Evolutionary conservation across 2,329 filamentous ascomycete species (phyloP).

Genomic region (Colletotrichum cuscutae): DNA sequence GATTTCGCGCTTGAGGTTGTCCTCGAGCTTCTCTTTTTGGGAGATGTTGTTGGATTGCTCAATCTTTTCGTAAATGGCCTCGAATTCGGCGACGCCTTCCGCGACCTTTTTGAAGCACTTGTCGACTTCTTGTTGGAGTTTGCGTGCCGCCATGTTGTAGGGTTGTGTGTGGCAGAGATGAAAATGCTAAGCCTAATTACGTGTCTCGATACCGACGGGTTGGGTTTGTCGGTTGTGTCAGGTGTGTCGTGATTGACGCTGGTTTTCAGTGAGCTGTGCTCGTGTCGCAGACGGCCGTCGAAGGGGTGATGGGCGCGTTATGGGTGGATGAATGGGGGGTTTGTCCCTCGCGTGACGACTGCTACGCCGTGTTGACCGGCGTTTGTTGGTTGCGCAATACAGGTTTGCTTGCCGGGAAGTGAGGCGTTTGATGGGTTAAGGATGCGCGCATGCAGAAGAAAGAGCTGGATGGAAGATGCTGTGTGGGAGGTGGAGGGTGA

Average conservation of each 20-base stretch:
- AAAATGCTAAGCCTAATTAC: neutral
- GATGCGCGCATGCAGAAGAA: slow-evolving; percentile 32
- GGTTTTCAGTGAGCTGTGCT: slow-evolving; percentile 17
- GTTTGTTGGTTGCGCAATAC: slow-evolving; percentile 25
- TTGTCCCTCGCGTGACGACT: slow-evolving; percentile 21
- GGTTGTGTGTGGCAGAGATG: slow-evolving; percentile 16
- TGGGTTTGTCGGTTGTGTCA: slow-evolving; percentile 16
- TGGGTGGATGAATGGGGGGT: neutral
- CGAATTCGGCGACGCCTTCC: slow-evolving; percentile 92
- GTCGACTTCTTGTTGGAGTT: slow-evolving; percentile 97
- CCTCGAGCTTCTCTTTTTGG: slow-evolving; percentile 98
- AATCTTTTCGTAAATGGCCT: slow-evolving; percentile 97
- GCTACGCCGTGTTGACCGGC: slow-evolving; percentile 19
- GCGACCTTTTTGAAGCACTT: slow-evolving; percentile 99
- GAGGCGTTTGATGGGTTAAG: slow-evolving; percentile 34
- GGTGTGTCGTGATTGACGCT: slow-evolving; percentile 10
- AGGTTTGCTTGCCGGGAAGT: slow-evolving; percentile 20
- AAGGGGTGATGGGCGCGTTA: neutral
- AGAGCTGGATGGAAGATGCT: slow-evolving; percentile 24
- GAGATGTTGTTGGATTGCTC: slow-evolving; percentile 90
- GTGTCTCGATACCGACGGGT: slow-evolving; percentile 13
- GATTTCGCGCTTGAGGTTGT: slow-evolving; percentile 98
- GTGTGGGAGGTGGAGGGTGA: neutral
- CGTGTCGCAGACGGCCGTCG: slow-evolving; percentile 6
- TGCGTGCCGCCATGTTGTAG: slow-evolving; percentile 87